A percentile compares a stretch with the other conserved stretches of the same genome.
phyloP scores from a whole-genome alignment of 2,329 filamentous ascomycete genomes.

The Ascochyta lentis region DNA sequence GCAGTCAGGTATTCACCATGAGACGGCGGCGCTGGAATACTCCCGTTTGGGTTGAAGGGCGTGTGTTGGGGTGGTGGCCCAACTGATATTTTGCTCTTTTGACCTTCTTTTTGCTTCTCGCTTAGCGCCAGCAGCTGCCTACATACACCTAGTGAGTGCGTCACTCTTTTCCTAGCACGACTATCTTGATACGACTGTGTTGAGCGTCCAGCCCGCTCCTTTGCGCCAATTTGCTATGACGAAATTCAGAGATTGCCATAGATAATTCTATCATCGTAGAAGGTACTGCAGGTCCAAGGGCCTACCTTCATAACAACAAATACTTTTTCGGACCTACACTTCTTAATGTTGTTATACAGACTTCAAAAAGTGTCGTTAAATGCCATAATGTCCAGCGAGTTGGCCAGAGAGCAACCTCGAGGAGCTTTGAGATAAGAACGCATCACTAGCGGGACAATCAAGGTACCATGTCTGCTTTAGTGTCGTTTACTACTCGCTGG shows the following conservation, averaged over 20 bases:
- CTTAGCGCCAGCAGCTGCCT: background rate
- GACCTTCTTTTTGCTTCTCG: constrained; percentile 10
- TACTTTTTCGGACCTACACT: no score
- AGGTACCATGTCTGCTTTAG: background rate
- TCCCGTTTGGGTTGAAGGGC: constrained; percentile 46
- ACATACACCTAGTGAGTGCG: background rate
- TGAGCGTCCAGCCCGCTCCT: background rate
- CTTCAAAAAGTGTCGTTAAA: no score
- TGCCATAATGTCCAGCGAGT: background rate
- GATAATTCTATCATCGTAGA: no score
- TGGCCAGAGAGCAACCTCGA: background rate
- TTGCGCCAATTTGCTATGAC: background rate
- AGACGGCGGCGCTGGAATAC: constrained; percentile 52
- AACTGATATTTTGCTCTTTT: constrained; percentile 41
- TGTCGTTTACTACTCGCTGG: no score
- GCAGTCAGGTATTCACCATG: constrained; percentile 51
- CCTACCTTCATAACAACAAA: no score
- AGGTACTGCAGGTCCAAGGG: no score
- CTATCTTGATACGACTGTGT: no score
- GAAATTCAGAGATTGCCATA: no score
- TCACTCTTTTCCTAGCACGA: background rate
- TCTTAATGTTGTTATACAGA: no score
- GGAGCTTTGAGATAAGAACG: background rate
- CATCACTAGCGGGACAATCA: background rate
- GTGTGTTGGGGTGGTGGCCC: constrained; percentile 45